Evolutionary conservation across 2,329 filamentous ascomycete genomes (phyloP).

Genomic region (Aspergillus niger): DNA sequence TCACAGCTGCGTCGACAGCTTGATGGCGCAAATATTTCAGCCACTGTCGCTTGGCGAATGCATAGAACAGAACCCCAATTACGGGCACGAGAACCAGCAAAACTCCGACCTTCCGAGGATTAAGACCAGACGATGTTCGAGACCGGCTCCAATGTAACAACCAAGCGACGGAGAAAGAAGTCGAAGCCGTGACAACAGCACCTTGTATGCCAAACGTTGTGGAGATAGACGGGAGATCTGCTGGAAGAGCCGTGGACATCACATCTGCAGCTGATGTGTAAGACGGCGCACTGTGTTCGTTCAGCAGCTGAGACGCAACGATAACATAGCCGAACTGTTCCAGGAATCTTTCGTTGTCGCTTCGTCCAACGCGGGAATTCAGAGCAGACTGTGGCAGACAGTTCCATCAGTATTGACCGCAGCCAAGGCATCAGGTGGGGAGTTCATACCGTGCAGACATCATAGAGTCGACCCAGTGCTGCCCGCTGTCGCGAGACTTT

Average conservation of each 20-base stretch:
- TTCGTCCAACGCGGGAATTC: conserved; percentile 61
- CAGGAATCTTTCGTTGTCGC: conserved; percentile 81
- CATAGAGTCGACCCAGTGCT: conserved; percentile 44
- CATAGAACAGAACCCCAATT: conserved; percentile 63
- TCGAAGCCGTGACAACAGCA: conserved; percentile 64
- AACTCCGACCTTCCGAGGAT: conserved; percentile 43
- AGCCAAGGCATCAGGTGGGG: neutral
- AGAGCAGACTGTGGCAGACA: conserved; percentile 30
- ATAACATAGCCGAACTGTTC: conserved; percentile 93
- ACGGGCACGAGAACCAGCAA: conserved; percentile 51
- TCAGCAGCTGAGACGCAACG: conserved; percentile 85
- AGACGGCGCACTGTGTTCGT: conserved; percentile 55
- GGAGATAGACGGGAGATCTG: conserved; percentile 37
- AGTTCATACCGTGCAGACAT: conserved; percentile 50
- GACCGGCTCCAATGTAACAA: conserved; percentile 70
- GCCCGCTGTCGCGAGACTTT: conserved; percentile 32
- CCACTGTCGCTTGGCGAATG: conserved; percentile 77
- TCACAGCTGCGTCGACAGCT: conserved; percentile 67
- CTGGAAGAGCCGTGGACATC: conserved; percentile 31
- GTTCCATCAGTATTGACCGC: conserved; percentile 11
- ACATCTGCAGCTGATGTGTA: conserved; percentile 42
- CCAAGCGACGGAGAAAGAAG: conserved; percentile 65
- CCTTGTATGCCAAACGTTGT: conserved; percentile 62
- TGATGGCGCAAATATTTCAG: conserved; percentile 75
- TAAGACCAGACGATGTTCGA: conserved; percentile 52